Evolutionary conservation across 2,329 filamentous ascomycete genomes (phyloP).

Genomic region (Pseudomassariella vexata): DNA sequence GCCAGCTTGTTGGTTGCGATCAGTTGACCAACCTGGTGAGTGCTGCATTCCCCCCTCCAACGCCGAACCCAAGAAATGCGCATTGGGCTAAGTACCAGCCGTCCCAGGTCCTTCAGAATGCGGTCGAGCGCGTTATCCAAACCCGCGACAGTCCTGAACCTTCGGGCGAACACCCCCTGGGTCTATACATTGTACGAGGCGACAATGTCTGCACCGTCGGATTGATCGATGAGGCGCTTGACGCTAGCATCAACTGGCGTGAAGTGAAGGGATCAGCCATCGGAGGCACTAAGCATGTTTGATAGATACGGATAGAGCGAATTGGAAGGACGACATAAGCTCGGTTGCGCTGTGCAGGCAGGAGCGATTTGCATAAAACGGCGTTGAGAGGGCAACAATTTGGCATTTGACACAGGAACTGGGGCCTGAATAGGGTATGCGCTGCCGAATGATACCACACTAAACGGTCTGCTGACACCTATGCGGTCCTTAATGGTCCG

Average conservation of each 20-base stretch:
- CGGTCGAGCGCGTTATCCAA: slow-evolving; percentile 85
- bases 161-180: slow-evolving; percentile 74
- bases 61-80: neutral
- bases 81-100: slow-evolving; percentile 1
- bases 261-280: slow-evolving; percentile 82
- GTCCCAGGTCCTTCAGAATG: slow-evolving; percentile 66
- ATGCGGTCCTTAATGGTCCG: slow-evolving; percentile 2
- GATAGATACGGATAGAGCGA: too few species aligned
- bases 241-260: slow-evolving; percentile 86
- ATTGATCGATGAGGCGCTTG: slow-evolving; percentile 81
- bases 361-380: slow-evolving; percentile 13
- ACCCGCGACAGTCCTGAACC: slow-evolving; percentile 76
- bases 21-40: slow-evolving; percentile 81
- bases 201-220: slow-evolving; percentile 93
- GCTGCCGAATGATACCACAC: slow-evolving; percentile 26
- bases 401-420: slow-evolving; percentile 5
- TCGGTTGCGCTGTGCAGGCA: too few species aligned
- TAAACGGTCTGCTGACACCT: slow-evolving; percentile 21
- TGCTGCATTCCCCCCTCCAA: slow-evolving; percentile 2
- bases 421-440: slow-evolving; percentile 23
- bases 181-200: slow-evolving; percentile 85
- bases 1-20: slow-evolving; percentile 79
- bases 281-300: slow-evolving; percentile 74
- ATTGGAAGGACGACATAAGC: slow-evolving; percentile 2
- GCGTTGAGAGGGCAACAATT: slow-evolving; percentile 4